Base-by-base conservation (phyloP, 257 asterid genomes). In the Datura wrightii region DNA sequence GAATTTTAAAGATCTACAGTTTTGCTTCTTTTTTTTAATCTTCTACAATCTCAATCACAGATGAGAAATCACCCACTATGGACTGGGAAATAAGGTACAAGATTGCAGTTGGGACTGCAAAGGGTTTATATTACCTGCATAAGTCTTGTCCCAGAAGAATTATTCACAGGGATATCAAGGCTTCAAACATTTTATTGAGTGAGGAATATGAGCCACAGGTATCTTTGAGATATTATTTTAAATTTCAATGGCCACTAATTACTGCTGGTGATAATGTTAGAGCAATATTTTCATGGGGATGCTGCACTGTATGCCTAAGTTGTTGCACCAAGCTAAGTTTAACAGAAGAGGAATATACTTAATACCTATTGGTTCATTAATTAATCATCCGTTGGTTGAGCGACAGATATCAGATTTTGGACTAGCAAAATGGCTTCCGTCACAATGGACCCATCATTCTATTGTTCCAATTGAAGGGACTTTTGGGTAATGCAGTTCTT, bases 371-470 rank as follows among this genome's bases (percentile, higher is more conserved):
- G 46, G 46, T 76, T 48, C 82, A 52, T 78, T 78, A 52, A 76
- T 50, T 76, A 76, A 24, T 78, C 11, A 8, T 31, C 8, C 7
- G 59, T 83, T 86, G 31, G 71, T 10, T 79, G 4, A 83, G 81
- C 59, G 82, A 71, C 88, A 96, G 99, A 94, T 96, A 86, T 96
- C 98, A 37, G 98, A 96, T 84, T 96, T 96, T 84, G 99, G 99
- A 41, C 87, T 96, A 39, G 98, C 99, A 55, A 96, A 96, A 91
- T 96, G 99, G 99, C 99, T 96, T 83, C 99, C 99, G 53, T 93
- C 99, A 36, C 97, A 96, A 79, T 96, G 97, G 99, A 94, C 92
- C 37, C 99, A 96, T 83, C 98, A 94, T 85, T 94, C 98, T 7
- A 93, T 96, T 78, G 97, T 88, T 86, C 99, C 98, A 76, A 96